Evolutionary conservation across 345 rosid genomes (phyloP), one percentile per base, ranked within the genome.

Genomic region (Raphanus raphanistrum): DNA sequence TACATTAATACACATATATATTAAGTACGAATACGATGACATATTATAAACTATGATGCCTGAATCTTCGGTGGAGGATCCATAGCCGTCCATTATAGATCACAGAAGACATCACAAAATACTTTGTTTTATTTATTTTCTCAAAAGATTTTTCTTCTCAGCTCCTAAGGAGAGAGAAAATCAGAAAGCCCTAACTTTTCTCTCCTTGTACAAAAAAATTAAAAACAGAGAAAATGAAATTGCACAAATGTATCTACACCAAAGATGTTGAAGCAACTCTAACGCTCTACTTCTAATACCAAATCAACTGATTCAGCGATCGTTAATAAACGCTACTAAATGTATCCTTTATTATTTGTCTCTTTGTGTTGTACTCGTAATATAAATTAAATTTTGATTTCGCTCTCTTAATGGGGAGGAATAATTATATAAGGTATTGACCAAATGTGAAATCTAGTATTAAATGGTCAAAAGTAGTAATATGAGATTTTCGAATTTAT

Each of bases 71-170:
- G 54, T 62, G 65, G 36, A 85, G 29, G 65, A 59, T 82, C 81
- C 88, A 57, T 84, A 83, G 84, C 88, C 85, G 89, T 88, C 84
- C 88, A 79, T 76, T 79, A 62, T 60, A 0, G 35, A 66, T 71
- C 55, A 57, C n/a, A 48, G 66, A 57, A 66, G 77, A 16, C 70
- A 35, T 63, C 57, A 52, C 12, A 10, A 62, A 12, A 4, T 3
- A 2, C 10, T 38, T 38, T 0, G 2, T 35, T 38, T 38, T 35
- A 35, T 35, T 48, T 48, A 48, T n/a, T 48, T 48, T 6, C n/a
- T 48, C 17, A 48, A n/a, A 48, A 48, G 17, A 48, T 27, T 54
- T 54, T 75, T 73, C 13, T 75, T 73, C 9, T 57, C 63, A 48
- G 31, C 63, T 80, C 63, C 59, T 57, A 70, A 50, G 11, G 74